Conservation (phyloP, 1,284 basidiomycete genomes). For the Leccinum holopus region DNA sequence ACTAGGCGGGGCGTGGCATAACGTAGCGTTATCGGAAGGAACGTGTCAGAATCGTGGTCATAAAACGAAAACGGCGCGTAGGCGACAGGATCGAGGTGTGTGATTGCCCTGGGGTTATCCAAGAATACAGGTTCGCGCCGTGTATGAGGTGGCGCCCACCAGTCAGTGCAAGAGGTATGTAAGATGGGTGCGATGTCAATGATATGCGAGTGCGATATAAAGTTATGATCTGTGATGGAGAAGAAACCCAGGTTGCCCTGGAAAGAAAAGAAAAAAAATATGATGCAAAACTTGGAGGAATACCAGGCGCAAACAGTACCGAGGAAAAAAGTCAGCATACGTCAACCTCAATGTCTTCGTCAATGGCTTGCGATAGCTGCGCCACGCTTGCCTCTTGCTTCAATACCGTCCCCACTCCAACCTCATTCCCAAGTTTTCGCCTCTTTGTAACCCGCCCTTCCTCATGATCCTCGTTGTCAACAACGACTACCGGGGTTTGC, state of each 20-base stretch:
- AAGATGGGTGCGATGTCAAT: slow-evolving; percentile 19
- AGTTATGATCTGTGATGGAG: slow-evolving; percentile 8
- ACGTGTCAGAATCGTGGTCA: slow-evolving; percentile 7
- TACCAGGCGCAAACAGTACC: background rate
- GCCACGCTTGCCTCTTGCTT: slow-evolving; percentile 1
- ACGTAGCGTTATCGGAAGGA: slow-evolving; percentile 6
- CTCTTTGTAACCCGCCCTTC: slow-evolving; percentile 56
- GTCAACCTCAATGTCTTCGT: slow-evolving; percentile 34
- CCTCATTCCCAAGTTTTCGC: slow-evolving; percentile 36
- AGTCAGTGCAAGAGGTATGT: slow-evolving; percentile 25
- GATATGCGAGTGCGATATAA: slow-evolving; percentile 24
- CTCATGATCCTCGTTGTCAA: slow-evolving; percentile 58
- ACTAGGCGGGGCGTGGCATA: background rate
- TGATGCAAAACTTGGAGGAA: background rate
- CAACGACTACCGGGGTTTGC: slow-evolving; percentile 48
- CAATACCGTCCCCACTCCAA: background rate
- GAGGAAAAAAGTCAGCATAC: slow-evolving; percentile 21
- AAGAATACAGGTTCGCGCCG: slow-evolving; percentile 19
- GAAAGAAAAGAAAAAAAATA: slow-evolving; percentile 9
- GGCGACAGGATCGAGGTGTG: background rate
- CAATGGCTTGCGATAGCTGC: slow-evolving; percentile 14
- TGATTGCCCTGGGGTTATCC: slow-evolving; percentile 17
- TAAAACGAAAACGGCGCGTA: slow-evolving; percentile 2
- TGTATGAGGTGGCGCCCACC: slow-evolving; percentile 4
- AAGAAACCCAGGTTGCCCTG: slow-evolving; percentile 1